phyloP scores from a whole-genome alignment of 176 grass and related monocot genomes.

The barley (Hordeum vulgare) region DNA sequence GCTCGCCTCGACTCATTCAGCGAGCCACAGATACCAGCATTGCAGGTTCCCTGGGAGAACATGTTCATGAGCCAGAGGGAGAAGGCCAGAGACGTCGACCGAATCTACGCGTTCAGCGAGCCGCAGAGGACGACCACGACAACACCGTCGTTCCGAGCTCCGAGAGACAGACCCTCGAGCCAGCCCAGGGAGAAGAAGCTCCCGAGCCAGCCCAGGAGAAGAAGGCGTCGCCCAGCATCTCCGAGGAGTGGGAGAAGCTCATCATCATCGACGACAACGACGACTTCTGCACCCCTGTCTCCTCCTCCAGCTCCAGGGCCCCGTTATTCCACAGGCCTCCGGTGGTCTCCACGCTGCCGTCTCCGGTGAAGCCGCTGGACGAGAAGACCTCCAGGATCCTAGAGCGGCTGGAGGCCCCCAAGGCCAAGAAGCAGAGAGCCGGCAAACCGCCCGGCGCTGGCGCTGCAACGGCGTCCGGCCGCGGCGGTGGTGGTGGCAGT shows the following conservation, averaged over 20 bases:
- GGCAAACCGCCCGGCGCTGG: not conserved
- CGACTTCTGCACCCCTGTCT: slow-evolving; percentile 11
- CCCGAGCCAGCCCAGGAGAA: slow-evolving; percentile 30
- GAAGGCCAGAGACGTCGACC: not conserved
- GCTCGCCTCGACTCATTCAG: slow-evolving; percentile 17
- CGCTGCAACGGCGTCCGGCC: slow-evolving; percentile 15
- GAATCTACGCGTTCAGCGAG: slow-evolving; percentile 29
- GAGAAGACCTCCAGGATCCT: slow-evolving; percentile 83
- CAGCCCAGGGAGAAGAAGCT: slow-evolving; percentile 6
- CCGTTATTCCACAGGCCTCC: not conserved
- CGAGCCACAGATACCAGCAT: slow-evolving; percentile 18
- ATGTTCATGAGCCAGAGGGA: slow-evolving; percentile 4
- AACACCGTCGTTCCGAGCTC: not conserved
- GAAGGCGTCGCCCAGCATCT: slow-evolving; percentile 36
- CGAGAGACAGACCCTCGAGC: slow-evolving; percentile 5
- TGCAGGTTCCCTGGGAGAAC: slow-evolving; percentile 26
- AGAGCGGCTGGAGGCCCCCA: slow-evolving; percentile 78
- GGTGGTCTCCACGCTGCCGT: slow-evolving; percentile 3
- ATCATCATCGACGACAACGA: slow-evolving; percentile 53
- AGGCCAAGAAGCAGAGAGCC: slow-evolving; percentile 47
- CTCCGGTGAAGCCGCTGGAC: slow-evolving; percentile 50
- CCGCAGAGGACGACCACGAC: not conserved
- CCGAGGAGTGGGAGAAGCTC: slow-evolving; percentile 77
- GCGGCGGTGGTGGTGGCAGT: not conserved
- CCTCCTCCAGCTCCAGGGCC: slow-evolving; percentile 37